Percentiles rank a stretch among this genome's conserved stretches.
phyloP scores from a whole-genome alignment of 306 rosid species.

The Hylodesmum podocarpum region DNA sequence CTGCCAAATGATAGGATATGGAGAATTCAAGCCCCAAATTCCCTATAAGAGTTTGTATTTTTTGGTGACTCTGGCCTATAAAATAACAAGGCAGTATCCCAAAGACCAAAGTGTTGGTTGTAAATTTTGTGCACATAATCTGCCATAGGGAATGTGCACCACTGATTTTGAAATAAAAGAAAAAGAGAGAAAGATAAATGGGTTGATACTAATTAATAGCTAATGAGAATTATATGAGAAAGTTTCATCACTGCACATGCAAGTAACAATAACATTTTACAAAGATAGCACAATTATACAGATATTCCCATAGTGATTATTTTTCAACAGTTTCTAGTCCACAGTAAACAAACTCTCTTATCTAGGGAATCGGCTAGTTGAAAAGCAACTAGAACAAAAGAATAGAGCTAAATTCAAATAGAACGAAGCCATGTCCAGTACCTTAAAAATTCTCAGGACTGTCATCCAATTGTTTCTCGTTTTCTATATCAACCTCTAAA shows the following conservation, averaged over 20 bases:
- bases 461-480: conserved; percentile 93
- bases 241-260: neutral
- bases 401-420: neutral
- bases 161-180: neutral
- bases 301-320: neutral
- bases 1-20: conserved; percentile 4
- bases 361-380: neutral
- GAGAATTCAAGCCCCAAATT: neutral
- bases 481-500: conserved; percentile 89
- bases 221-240: neutral
- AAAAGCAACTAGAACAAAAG: neutral
- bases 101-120: neutral
- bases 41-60: neutral
- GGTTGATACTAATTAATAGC: neutral
- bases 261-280: neutral
- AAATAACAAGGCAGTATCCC: neutral
- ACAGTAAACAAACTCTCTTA: neutral
- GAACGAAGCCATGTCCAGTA: neutral
- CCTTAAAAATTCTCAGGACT: conserved; percentile 80
- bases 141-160: neutral
- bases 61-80: neutral
- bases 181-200: neutral
- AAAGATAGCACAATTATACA: conserved; percentile 4
- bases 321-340: neutral
- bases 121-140: neutral